These are phyloP conservation scores for Schizonepeta tenuifolia DNA, from an alignment of 257 asterid species.

Conservation along the genomic window DNA sequence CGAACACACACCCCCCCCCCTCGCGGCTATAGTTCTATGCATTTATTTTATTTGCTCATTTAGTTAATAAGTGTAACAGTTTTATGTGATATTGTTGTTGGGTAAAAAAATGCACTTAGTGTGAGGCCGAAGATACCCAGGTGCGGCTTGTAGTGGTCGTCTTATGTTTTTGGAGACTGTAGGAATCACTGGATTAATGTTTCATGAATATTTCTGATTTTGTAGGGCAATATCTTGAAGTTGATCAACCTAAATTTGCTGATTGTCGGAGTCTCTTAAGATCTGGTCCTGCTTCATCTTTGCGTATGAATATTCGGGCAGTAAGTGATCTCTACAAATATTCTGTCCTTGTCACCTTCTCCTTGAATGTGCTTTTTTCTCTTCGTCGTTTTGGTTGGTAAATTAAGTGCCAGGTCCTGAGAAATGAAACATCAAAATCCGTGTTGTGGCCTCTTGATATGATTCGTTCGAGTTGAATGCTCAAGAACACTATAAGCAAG, in stretches of 20 bases:
- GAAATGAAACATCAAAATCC: background rate
- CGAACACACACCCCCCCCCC: background rate
- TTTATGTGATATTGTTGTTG: background rate
- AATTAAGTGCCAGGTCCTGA: background rate
- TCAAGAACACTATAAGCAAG: background rate
- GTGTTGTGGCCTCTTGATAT: background rate
- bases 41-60: background rate
- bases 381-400: background rate
- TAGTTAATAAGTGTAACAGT: background rate
- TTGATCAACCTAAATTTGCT: slow-evolving; percentile 65
- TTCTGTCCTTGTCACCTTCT: slow-evolving; percentile 8
- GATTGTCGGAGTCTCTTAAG: slow-evolving; percentile 87
- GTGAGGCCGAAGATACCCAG: too few species aligned
- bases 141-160: background rate
- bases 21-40: background rate
- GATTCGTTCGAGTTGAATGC: background rate
- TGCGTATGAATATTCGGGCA: slow-evolving; percentile 95
- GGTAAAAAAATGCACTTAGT: too few species aligned
- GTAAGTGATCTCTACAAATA: slow-evolving; percentile 44
- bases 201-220: slow-evolving; percentile 25
- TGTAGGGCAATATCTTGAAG: slow-evolving; percentile 69
- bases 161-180: background rate
- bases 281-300: slow-evolving; percentile 92
- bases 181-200: background rate
- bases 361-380: background rate